Conservation (phyloP, 2,329 filamentous ascomycete genomes). For the Rutstroemia sp. region DNA sequence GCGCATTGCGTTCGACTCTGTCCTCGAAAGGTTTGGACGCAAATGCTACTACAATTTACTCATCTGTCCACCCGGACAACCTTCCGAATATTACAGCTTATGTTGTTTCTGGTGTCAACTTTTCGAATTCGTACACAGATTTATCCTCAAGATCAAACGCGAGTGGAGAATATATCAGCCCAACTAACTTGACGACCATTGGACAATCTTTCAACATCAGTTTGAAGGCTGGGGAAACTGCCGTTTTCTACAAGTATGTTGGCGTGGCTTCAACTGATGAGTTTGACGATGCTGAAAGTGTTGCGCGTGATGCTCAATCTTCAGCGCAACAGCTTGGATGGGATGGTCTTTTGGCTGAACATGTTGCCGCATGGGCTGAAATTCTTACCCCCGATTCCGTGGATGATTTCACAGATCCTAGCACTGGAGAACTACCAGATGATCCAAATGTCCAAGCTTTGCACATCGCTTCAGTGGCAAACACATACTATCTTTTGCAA, state of each 20-base stretch:
- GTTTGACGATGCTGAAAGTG: slow-evolving; percentile 47
- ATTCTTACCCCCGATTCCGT: slow-evolving; percentile 55
- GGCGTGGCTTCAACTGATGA: slow-evolving; percentile 63
- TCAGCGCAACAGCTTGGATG: slow-evolving; percentile 47
- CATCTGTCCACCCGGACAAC: slow-evolving; percentile 55
- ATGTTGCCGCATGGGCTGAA: slow-evolving; percentile 53
- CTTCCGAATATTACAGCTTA: slow-evolving; percentile 57
- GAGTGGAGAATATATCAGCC: slow-evolving; percentile 38
- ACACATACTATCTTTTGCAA: slow-evolving; percentile 49
- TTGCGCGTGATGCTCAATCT: slow-evolving; percentile 48
- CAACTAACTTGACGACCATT: slow-evolving; percentile 53
- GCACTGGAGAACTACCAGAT: slow-evolving; percentile 52
- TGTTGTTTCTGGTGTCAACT: slow-evolving; percentile 42
- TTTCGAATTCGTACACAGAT: slow-evolving; percentile 31
- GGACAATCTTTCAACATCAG: slow-evolving; percentile 50
- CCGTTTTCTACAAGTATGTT: slow-evolving; percentile 58
- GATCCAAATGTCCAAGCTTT: slow-evolving; percentile 45
- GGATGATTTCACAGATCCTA: slow-evolving; percentile 52
- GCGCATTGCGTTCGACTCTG: slow-evolving; percentile 57
- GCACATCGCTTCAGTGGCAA: slow-evolving; percentile 47
- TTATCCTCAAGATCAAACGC: slow-evolving; percentile 26
- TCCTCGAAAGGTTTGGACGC: slow-evolving; percentile 47
- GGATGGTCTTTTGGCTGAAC: slow-evolving; percentile 44
- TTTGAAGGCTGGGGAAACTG: slow-evolving; percentile 44
- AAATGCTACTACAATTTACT: slow-evolving; percentile 48